Evolutionary conservation across 768 basidiomycete species (phyloP), one percentile per base, ranked within the genome.

Genomic region (Rhodotorula babjevae): DNA sequence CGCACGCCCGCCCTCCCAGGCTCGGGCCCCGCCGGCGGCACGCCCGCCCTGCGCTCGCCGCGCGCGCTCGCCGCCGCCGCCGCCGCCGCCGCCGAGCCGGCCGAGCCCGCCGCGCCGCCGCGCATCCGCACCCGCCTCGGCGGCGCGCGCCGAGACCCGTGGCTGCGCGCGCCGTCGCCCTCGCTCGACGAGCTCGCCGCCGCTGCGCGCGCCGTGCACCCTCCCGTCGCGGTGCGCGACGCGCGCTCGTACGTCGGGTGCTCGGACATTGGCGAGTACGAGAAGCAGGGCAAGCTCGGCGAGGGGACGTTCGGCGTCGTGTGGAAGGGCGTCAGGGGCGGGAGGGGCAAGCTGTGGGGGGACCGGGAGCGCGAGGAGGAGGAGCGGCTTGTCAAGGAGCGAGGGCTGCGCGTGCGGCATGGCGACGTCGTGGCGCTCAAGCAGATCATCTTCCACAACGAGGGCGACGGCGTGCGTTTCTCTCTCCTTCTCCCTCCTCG

Each of bases 281-380:
- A 88, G 67, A 84, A 88, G 23, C 88, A 89, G 55, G 89, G 88
- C 6, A 96, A 97, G 82, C 83, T 98, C 25, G 95, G 95, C 50
- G 95, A 97, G 81, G 95, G 95, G 9, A 98, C 95, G 40, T 98
- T 98, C 81, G 95, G 94, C 90, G 92, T 80, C 59, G 89, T 87
- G 7, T 71, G 67, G 47, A 78, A 77, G 29, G 78, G 71, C 6
- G 36, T 71, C 6, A 8, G 68, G 10, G 57, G 65, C 21, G 33
- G 1, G 8, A 8, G 5, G 31, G 29, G 25, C 16, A n/a, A 15
- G 40, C 29, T 10, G 10, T 23, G 27, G 5, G 40, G 25, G 8
- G 65, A 64, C 29, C 16, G 23, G 25, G 64, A 68, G 50, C 3
- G 23, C 2, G 27, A 31, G 46, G 59, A 64, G 29, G 71, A 72